phyloP scores from a whole-genome alignment of 805 yeast species.

The Candida maesae region DNA sequence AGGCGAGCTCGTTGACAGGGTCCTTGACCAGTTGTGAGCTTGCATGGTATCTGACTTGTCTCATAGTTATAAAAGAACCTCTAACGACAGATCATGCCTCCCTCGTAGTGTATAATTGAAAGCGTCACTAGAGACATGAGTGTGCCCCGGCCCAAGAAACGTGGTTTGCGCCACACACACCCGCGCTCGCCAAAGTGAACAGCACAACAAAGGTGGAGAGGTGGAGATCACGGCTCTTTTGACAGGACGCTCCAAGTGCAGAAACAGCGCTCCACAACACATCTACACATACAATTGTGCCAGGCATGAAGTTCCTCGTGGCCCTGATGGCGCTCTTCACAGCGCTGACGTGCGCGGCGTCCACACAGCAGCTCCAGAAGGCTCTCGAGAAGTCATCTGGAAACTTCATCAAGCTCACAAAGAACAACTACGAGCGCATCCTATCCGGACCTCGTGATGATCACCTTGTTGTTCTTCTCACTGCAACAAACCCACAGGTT shows the following conservation, averaged over 20 bases:
- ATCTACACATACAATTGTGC: background rate
- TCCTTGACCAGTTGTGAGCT: no score
- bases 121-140: no score
- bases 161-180: background rate
- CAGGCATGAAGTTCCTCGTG: slow-evolving; percentile 3
- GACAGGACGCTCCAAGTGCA: no score
- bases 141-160: background rate
- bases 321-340: slow-evolving; percentile 6
- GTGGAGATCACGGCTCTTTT: no score
- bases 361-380: slow-evolving; percentile 23
- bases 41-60: no score
- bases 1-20: slow-evolving; percentile 3
- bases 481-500: slow-evolving; percentile 70
- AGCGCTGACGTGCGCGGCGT: slow-evolving; percentile 13
- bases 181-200: background rate
- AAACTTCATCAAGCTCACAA: slow-evolving; percentile 49
- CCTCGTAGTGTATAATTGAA: no score
- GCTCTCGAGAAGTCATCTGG: slow-evolving; percentile 28
- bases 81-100: no score
- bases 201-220: background rate
- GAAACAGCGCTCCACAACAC: background rate
- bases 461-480: slow-evolving; percentile 62
- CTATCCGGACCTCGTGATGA: slow-evolving; percentile 65
- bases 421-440: slow-evolving; percentile 51
- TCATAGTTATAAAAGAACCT: no score